These are phyloP conservation scores for Salix koriyanagi DNA, from an alignment of 345 rosid species.

Conservation along the genomic window DNA sequence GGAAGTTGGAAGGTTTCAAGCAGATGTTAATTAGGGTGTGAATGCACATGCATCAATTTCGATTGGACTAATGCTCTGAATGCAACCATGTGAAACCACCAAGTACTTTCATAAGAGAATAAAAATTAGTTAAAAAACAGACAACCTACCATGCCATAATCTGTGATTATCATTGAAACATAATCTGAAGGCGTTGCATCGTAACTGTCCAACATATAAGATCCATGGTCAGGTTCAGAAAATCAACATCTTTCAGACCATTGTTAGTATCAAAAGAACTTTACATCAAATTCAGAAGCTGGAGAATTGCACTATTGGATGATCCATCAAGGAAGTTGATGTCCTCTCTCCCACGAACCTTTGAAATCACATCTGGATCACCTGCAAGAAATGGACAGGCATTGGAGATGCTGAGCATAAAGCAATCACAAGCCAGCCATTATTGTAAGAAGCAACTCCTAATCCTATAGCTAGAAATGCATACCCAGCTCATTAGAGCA, in stretches of 20 bases:
- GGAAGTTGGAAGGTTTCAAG: not conserved
- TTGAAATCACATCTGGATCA: constrained; percentile 81
- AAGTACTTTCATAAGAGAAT: not conserved
- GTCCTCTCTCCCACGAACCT: constrained; percentile 64
- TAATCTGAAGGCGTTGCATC: constrained; percentile 93
- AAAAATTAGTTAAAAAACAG: not conserved
- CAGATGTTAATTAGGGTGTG: not conserved
- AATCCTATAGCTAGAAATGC: constrained; percentile 15
- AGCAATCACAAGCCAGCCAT: not conserved
- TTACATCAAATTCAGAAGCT: constrained; percentile 72
- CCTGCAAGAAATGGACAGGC: constrained; percentile 43
- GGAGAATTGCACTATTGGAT: constrained; percentile 56
- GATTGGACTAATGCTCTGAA: not conserved
- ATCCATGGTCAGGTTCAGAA: constrained; percentile 15
- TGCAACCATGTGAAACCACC: not conserved
- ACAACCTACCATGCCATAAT: constrained; percentile 88
- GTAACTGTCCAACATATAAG: constrained; percentile 43
- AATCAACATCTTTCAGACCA: constrained; percentile 2
- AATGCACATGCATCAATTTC: not conserved
- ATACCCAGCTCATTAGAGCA: constrained; percentile 93
- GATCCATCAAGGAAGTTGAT: constrained; percentile 53
- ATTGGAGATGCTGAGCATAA: constrained; percentile 1
- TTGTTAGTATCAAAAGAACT: constrained; percentile 22
- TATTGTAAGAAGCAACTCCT: not conserved
- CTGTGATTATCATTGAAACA: constrained; percentile 84